Conservation (phyloP, 305 asterid genomes). For the Fraxinus platypoda region DNA sequence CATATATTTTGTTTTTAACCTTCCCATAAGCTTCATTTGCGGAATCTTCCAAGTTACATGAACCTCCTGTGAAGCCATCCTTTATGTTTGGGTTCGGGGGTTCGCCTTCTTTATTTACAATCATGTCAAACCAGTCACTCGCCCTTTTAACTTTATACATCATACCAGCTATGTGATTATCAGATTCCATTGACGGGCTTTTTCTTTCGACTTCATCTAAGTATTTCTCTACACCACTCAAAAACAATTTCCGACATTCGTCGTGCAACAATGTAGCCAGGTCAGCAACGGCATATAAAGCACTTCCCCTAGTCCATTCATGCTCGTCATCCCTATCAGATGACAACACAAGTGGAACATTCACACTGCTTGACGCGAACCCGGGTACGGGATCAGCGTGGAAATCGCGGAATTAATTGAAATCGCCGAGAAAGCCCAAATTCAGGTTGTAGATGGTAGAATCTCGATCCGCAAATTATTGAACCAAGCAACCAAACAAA, state of each 20-base stretch:
- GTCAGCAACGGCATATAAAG: conserved; percentile 29
- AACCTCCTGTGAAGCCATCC: conserved; percentile 16
- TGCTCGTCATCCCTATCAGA: conserved; percentile 32
- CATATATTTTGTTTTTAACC: conserved; percentile 61
- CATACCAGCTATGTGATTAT: conserved; percentile 42
- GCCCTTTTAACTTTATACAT: conserved; percentile 62
- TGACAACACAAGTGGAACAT: conserved; percentile 23
- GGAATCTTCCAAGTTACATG: conserved; percentile 21
- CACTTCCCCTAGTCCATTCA: conserved; percentile 46
- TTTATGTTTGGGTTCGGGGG: neutral
- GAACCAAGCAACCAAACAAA: too few relatives aligned
- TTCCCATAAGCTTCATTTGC: conserved; percentile 45
- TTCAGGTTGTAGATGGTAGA: too few relatives aligned
- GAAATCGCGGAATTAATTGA: too few relatives aligned
- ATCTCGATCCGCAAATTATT: too few relatives aligned
- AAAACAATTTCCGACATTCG: conserved; percentile 47
- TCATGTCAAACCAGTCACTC: conserved; percentile 55
- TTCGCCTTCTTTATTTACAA: conserved; percentile 34
- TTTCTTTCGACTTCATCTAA: conserved; percentile 58
- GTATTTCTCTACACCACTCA: conserved; percentile 52
- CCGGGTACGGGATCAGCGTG: too few relatives aligned
- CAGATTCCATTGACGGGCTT: conserved; percentile 26
- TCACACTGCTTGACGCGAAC: conserved; percentile 24
- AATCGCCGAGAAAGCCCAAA: too few relatives aligned
- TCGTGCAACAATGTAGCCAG: conserved; percentile 46